Percentiles rank a stretch among this genome's conserved stretches.
Evolutionary conservation across 2,329 filamentous ascomycete genomes (phyloP).

Genomic region (Diatrype stigma): DNA sequence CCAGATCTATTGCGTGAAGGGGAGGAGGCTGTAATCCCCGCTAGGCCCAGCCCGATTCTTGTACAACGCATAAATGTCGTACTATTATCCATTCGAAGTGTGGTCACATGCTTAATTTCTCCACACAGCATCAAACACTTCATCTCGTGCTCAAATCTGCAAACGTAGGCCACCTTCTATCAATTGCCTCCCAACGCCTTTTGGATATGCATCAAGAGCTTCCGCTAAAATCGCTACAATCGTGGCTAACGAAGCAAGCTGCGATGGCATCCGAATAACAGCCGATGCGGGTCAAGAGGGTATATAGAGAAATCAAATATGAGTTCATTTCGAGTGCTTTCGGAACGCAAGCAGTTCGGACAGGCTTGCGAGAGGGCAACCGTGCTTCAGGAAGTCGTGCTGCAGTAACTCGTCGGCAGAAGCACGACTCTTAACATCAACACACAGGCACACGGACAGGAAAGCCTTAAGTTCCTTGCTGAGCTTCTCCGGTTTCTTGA

Average conservation of each 20-base stretch:
- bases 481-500: constrained; percentile 98
- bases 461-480: constrained; percentile 98
- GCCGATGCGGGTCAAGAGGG: not conserved
- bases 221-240: not conserved
- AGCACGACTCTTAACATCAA: constrained; percentile 91
- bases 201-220: not conserved
- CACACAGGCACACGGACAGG: constrained; percentile 91
- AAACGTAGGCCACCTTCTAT: not conserved
- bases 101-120: too few species aligned
- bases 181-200: not conserved
- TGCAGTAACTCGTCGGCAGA: constrained; percentile 84
- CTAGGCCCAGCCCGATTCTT: not conserved
- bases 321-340: constrained; percentile 59
- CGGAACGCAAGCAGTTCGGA: constrained; percentile 87
- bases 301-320: constrained; percentile 6
- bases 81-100: too few species aligned
- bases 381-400: constrained; percentile 92
- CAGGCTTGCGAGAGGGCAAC: constrained; percentile 77
- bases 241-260: not conserved
- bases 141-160: not conserved
- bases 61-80: not conserved
- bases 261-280: not conserved
- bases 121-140: not conserved
- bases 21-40: not conserved
- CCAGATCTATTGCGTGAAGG: not conserved